These are phyloP conservation scores for Aspergillus felis DNA, from an alignment of 2,329 filamentous ascomycete genomes.

Conservation along the genomic window DNA sequence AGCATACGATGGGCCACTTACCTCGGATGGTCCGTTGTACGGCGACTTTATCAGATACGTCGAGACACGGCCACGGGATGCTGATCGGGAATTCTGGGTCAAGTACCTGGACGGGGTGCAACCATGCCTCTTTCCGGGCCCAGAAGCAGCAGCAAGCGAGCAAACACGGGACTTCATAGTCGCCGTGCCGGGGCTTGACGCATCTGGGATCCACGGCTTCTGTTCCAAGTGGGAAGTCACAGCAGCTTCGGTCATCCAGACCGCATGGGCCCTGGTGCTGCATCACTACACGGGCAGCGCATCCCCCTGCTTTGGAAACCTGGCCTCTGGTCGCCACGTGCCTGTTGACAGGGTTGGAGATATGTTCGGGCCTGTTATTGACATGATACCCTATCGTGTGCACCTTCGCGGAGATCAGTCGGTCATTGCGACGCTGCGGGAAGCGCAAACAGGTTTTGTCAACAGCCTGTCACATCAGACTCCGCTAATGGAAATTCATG, in stretches of 20 bases:
- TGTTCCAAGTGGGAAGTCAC: slow-evolving; percentile 13
- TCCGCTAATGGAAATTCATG: not conserved
- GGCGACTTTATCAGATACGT: slow-evolving; percentile 1
- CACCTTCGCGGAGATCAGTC: not conserved
- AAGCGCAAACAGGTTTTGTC: slow-evolving; percentile 5
- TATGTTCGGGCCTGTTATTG: slow-evolving; percentile 33
- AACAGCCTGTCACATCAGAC: slow-evolving; percentile 6
- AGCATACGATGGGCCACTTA: not conserved
- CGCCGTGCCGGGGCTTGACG: slow-evolving; percentile 22
- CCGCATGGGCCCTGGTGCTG: slow-evolving; percentile 37
- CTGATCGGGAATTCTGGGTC: not conserved
- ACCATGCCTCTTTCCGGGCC: not conserved
- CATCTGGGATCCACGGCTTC: slow-evolving; percentile 1
- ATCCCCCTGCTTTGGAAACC: slow-evolving; percentile 40
- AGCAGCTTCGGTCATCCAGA: slow-evolving; percentile 31
- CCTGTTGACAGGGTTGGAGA: slow-evolving; percentile 30
- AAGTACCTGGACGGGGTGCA: not conserved
- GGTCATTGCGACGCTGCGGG: not conserved
- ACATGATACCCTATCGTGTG: slow-evolving; percentile 10
- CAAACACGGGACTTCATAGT: slow-evolving; percentile 1
- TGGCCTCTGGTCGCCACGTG: slow-evolving; percentile 38
- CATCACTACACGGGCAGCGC: slow-evolving; percentile 32
- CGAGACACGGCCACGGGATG: not conserved
- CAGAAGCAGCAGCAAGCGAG: not conserved
- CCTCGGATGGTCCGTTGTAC: not conserved